phyloP scores from a whole-genome alignment of 768 basidiomycete genomes.

The Macrolepiota albuminosa region DNA sequence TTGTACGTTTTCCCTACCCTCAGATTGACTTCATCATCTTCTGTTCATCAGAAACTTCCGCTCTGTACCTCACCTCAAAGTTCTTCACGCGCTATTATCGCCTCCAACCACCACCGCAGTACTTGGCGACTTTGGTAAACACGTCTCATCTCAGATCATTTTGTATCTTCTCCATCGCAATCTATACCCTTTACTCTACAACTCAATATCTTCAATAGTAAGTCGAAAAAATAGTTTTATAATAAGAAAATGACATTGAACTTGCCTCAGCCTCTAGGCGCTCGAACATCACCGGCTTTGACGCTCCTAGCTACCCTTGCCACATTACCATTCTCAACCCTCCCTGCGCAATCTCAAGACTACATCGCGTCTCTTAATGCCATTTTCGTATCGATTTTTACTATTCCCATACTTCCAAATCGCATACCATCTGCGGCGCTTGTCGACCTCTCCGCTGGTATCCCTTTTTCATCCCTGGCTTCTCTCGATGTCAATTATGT shows the following conservation, averaged over 20 bases:
- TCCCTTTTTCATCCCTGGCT: constrained; percentile 47
- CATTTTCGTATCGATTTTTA: constrained; percentile 54
- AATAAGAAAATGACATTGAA: background rate
- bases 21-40: background rate
- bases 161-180: constrained; percentile 42
- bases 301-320: constrained; percentile 44
- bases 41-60: constrained; percentile 37
- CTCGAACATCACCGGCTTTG: constrained; percentile 50
- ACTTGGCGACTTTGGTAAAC: constrained; percentile 27
- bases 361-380: constrained; percentile 28
- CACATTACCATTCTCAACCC: constrained; percentile 33
- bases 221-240: constrained; percentile 19
- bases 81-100: constrained; percentile 46
- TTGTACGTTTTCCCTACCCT: constrained; percentile 33
- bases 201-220: constrained; percentile 46
- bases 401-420: constrained; percentile 75
- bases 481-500: constrained; percentile 18
- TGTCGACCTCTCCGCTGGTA: constrained; percentile 54
- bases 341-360: constrained; percentile 16
- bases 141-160: constrained; percentile 29
- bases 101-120: constrained; percentile 15
- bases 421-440: constrained; percentile 61
- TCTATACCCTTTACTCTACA: constrained; percentile 39
- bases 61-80: constrained; percentile 42
- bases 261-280: constrained; percentile 42